phyloP scores from a whole-genome alignment of 352 stramenopile genomes.

The Pilasporangium apinafurcum region DNA sequence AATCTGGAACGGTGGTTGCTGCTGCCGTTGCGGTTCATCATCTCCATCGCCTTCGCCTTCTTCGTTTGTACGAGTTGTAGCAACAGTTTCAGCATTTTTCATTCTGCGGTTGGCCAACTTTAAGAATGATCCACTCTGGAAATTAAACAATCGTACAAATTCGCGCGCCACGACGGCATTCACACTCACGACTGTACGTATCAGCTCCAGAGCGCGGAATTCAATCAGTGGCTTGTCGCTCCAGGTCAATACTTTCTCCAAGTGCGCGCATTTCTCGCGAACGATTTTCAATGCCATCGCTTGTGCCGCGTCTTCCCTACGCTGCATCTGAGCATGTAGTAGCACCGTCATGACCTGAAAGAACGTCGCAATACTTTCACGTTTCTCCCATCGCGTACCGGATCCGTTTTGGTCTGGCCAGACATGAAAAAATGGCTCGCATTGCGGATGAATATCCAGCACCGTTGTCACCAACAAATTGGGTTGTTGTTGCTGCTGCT shows the following conservation, averaged over 20 bases:
- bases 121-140: constrained; percentile 54
- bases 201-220: constrained; percentile 59
- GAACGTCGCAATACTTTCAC: constrained; percentile 64
- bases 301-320: constrained; percentile 33
- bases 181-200: constrained; percentile 32
- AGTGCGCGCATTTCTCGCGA: constrained; percentile 50
- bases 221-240: constrained; percentile 82
- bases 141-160: constrained; percentile 75
- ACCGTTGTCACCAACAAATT: constrained; percentile 19
- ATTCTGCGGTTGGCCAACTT: constrained; percentile 53
- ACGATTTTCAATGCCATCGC: constrained; percentile 55
- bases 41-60: constrained; percentile 4
- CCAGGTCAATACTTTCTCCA: constrained; percentile 78
- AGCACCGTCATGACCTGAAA: constrained; percentile 50
- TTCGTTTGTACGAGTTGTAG: background rate
- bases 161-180: constrained; percentile 44
- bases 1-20: constrained; percentile 48
- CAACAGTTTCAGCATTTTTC: constrained; percentile 34
- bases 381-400: constrained; percentile 48
- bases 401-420: constrained; percentile 54
- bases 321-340: constrained; percentile 20
- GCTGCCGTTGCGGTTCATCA: constrained; percentile 1
- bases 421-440: constrained; percentile 48
- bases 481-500: background rate
- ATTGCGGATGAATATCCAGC: constrained; percentile 45